Base-by-base conservation (phyloP, 306 rosid species). In the Trichosanthes truncata region DNA sequence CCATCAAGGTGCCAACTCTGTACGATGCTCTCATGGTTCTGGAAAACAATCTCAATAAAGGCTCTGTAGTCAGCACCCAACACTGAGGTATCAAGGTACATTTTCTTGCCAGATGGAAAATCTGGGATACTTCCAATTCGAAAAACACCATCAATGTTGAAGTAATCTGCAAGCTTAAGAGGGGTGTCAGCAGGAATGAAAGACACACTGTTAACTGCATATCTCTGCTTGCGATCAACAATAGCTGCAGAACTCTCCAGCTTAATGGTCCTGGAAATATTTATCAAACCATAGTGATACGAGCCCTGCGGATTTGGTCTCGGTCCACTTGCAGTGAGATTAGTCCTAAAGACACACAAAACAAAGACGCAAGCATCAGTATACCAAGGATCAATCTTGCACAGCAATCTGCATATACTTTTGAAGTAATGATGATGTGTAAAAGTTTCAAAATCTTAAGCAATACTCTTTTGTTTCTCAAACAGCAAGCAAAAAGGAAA, bases 241-340 rank as follows among this genome's bases (percentile, higher is more conserved):
- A 82, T 92, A 48, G 89, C 93, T 49, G 97, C 89, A 6, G 92
- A 92, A 83, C 97, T 95, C 84, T 77, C 80, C 40, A 95, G 68
- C 7, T 4, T 76, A 61, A 95, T 87, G 40, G 95, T 95, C 80
- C 90, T 92, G 63, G 90, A 87, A 1, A 91, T 75, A 84, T 90
- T 91, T 49, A 92, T 84, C 0, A 82, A 77, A 75, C 98, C 98
- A 71, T 95, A 95, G 81, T 95, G 98, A 82, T 95, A 95, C 0
- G 98, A 95, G 6, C 98, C 98, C 59, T 95, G 97, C 17, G 98
- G 98, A 63, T 95, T 95, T 21, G 98, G 98, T 77, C 97, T 91
- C 31, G 97, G 98, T 74, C 98, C 98, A 85, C 97, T 95, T 0
- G 98, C 98, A 9, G 93, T 92, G 21, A 95, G 80, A 75, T 95